Evolutionary conservation across 139 green algal species (phyloP), one percentile per base, ranked within the genome.

Genomic region (Zygnema circumcarinatum): DNA sequence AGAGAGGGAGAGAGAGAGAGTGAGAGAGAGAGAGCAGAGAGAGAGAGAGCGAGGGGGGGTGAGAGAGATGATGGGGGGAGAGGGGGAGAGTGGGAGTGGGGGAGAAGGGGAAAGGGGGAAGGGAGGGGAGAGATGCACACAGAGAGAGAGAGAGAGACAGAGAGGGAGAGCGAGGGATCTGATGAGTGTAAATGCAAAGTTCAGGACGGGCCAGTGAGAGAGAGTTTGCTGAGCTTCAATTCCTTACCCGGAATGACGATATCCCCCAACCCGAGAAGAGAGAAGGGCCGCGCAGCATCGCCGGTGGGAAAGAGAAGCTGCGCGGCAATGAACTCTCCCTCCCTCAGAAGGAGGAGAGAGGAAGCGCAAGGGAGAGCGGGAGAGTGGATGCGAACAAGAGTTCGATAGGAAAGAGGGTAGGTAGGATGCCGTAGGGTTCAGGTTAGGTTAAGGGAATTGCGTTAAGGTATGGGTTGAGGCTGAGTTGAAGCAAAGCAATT

Each of bases 251-350:
- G 92, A 38, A 98, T 97, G 67, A 95, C 93, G 54, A 96, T 96
- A 86, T 98, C 96, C 1, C 97, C 97, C 36, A 99, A 93, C 7
- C 97, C 97, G 68, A 99, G 94, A 96, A 99, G 98, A 31, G 95
- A 96, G 87, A 98, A 98, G 54, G 94, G 94, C 35, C 89, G 89
- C 2, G 21, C 40, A 35, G 69, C 42, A 2, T 67, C 67, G 25
- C 67, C 67, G 31, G 85, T 88, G 22, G 89, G 89, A 47, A 92
- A 92, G 31, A 74, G 83, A 79, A 87, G 82, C 42, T 87, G 67
- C 40, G n/a, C 32, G 1, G 41, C 16, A 68, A 84, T 16, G n/a
- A n/a, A n/a, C n/a, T n/a, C n/a, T n/a, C n/a, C n/a, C n/a, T n/a
- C n/a, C n/a, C n/a, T n/a, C n/a, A n/a, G 74, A 52, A 67, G 33